Evolutionary conservation across 345 rosid species (phyloP), one percentile per base, ranked within the genome.

Genomic region (Rhizophora apiculata): DNA sequence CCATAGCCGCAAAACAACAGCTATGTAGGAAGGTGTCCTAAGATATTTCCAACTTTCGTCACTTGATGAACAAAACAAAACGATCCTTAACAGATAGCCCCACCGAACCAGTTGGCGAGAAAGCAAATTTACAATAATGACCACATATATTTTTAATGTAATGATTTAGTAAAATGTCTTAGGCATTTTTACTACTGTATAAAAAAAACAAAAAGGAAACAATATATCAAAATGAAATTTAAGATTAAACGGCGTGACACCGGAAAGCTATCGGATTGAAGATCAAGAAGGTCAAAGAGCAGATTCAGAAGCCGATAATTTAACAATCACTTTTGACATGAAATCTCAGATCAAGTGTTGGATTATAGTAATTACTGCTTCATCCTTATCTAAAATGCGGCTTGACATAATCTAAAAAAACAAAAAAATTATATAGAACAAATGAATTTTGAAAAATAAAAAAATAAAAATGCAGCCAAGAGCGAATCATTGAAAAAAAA

Each of bases 11-110:
- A 6, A 59, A 31, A 9, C 43, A 37, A 8, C 0, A 55, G 77
- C 85, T 56, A 75, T 84, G 88, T 82, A 77, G 82, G 84, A 86
- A 86, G 90, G 90, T 84, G 88, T 84, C 86, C 86, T 86, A 86
- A 82, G 90, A 86, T 82, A 37, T 64, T 71, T 81, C 76, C 86
- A 76, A 52, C 22, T 22, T 30, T 84, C 88, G 82, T 86, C 90
- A 75, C 60, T 22, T 80, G 85, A 78, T 48, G 62, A 67, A 56
- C 39, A 19, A 19, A 20, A 4, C 2, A 36, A 48, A 31, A 4
- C 31, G 31, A 24, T 1, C 24, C 24, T 24, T 24, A 24, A 24
- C 24, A 24, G 24, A 24, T 24, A 1, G 24, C 24, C n/a, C n/a
- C n/a, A n/a, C n/a, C n/a, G n/a, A n/a, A n/a, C n/a, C n/a, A n/a